Evolutionary conservation across 345 rosid species (phyloP), one percentile per base, ranked within the genome.

Genomic region (Citropsis articulata): DNA sequence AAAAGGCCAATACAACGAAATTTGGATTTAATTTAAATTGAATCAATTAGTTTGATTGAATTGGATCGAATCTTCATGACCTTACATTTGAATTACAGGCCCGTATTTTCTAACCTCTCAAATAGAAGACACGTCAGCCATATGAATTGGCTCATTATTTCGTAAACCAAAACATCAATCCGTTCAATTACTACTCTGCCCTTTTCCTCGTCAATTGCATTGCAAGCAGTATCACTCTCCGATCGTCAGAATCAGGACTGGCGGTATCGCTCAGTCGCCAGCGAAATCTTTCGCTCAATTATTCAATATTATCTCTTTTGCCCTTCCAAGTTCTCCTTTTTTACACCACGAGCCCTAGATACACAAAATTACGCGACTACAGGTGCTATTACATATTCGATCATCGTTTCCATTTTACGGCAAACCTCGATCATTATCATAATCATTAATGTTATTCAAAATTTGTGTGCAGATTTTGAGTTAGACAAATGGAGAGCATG

Each of bases 401-500:
- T 63, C 9, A 36, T 33, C 24, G 16, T 42, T 62, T 63, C 10
- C 27, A 27, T 64, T 33, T 5, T 30, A 24, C 22, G 50, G 33
- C n/a, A 16, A 13, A 31, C 7, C 30, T 74, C 67, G 76, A 31
- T 80, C 50, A 48, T 33, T 31, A 22, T 30, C 59, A 9, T 67
- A 56, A 19, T 65, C n/a, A 65, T 77, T 48, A 35, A 53, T 77
- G 71, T 78, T 79, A 66, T 40, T 79, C 75, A 21, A 45, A 45
- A 45, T 19, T 65, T 22, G 57, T 22, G 28, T 64, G 56, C 59
- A 76, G 77, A 25, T 64, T 78, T 61, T 68, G 19, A n/a, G 64
- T 69, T 66, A 10, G 68, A 73, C n/a, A 71, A 55, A 71, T 3
- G n/a, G 80, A 84, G 55, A 85, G 79, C 71, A 75, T 89, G 65